Conservation (phyloP, 306 rosid species). For the Nissolia schottii region DNA sequence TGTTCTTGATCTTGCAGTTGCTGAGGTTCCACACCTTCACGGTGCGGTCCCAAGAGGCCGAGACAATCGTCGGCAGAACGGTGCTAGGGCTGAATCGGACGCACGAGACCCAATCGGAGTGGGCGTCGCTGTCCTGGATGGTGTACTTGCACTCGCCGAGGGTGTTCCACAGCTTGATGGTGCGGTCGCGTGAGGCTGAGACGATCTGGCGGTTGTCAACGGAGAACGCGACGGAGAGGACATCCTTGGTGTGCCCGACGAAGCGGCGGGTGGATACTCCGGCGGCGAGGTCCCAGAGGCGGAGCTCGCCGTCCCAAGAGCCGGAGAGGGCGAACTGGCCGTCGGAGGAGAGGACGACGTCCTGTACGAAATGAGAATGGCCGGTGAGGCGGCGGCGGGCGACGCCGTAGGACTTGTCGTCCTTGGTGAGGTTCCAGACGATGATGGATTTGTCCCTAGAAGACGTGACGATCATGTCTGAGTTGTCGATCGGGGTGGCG, state of each 20-base stretch:
- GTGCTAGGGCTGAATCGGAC: slow-evolving; percentile 83
- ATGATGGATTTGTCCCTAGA: slow-evolving; percentile 95
- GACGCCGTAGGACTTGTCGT: slow-evolving; percentile 87
- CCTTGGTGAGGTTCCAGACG: slow-evolving; percentile 86
- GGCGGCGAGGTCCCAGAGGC: slow-evolving; percentile 85
- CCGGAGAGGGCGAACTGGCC: slow-evolving; percentile 98
- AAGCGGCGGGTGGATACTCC: slow-evolving; percentile 86
- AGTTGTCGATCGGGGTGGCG: slow-evolving; percentile 87
- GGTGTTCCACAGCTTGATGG: slow-evolving; percentile 96
- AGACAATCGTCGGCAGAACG: slow-evolving; percentile 71
- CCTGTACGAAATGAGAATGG: slow-evolving; percentile 86
- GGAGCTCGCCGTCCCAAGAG: slow-evolving; percentile 99
- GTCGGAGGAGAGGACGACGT: slow-evolving; percentile 94
- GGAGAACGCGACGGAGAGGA: slow-evolving; percentile 90
- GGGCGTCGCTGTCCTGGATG: slow-evolving; percentile 71
- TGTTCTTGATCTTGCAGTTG: slow-evolving; percentile 76
- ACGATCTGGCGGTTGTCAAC: slow-evolving; percentile 98
- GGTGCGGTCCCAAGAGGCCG: slow-evolving; percentile 60
- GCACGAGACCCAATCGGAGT: slow-evolving; percentile 87
- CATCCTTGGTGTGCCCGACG: slow-evolving; percentile 94
- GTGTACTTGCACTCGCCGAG: slow-evolving; percentile 97
- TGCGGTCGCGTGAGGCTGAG: slow-evolving; percentile 93
- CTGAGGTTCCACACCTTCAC: slow-evolving; percentile 87
- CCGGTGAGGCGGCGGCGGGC: slow-evolving; percentile 93
- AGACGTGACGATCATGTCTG: slow-evolving; percentile 79